Conservation (phyloP, 345 rosid genomes). For the Eutrema heterophyllum region DNA sequence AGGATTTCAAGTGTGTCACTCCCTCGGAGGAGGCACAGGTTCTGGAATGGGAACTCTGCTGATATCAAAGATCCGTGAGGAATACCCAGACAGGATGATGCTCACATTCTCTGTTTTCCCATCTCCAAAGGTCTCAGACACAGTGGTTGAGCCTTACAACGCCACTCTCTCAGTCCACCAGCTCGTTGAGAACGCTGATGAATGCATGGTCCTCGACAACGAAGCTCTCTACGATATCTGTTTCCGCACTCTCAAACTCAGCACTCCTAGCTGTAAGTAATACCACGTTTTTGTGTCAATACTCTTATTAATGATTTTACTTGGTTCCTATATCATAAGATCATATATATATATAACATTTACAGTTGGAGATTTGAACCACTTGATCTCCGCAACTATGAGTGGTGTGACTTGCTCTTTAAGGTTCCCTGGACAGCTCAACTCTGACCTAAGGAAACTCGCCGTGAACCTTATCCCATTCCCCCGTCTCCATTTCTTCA, state of each 20-base stretch:
- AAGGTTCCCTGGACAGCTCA: constrained; percentile 96
- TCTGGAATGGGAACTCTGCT: constrained; percentile 96
- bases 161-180: constrained; percentile 98
- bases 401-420: constrained; percentile 96
- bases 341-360: background rate
- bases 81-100: constrained; percentile 98
- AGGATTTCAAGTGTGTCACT: constrained; percentile 98
- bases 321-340: background rate
- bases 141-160: constrained; percentile 97
- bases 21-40: constrained; percentile 97
- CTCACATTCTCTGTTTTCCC: constrained; percentile 97
- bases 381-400: constrained; percentile 92
- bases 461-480: constrained; percentile 95
- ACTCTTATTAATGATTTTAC: background rate
- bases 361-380: constrained; percentile 95
- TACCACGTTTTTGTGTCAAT: background rate
- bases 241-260: constrained; percentile 95
- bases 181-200: constrained; percentile 93
- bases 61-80: constrained; percentile 95
- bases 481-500: constrained; percentile 98
- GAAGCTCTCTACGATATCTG: constrained; percentile 98
- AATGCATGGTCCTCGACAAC: constrained; percentile 95
- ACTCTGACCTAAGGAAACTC: constrained; percentile 88
- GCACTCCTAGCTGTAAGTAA: constrained; percentile 97
- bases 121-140: constrained; percentile 96